phyloP scores from a whole-genome alignment of 306 rosid genomes.

The Echinosophora koreensis region DNA sequence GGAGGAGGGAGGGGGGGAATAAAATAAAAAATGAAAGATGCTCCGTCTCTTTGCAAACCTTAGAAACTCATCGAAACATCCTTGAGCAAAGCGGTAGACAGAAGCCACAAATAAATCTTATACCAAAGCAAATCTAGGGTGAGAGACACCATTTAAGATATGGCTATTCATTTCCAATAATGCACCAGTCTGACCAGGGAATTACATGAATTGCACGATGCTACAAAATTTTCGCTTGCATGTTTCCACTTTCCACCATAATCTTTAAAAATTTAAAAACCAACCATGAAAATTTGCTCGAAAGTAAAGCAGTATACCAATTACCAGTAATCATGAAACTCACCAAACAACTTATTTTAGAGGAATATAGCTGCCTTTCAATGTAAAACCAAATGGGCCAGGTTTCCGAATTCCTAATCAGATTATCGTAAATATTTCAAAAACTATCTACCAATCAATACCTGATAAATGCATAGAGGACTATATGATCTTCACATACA shows the following conservation, averaged over 20 bases:
- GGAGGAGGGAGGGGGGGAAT: background rate
- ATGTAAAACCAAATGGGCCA: background rate
- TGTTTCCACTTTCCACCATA: background rate
- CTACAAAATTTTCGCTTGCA: constrained; percentile 1
- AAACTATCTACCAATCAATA: background rate
- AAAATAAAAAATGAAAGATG: background rate
- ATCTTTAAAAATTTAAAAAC: background rate
- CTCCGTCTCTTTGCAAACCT: background rate
- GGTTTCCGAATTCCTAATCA: constrained; percentile 2
- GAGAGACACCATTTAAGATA: background rate
- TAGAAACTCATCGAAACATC: constrained; percentile 1
- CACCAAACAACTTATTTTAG: background rate
- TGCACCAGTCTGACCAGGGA: constrained; percentile 5
- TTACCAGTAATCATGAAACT: background rate
- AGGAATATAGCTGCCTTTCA: background rate
- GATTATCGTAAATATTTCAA: background rate
- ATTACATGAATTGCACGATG: background rate
- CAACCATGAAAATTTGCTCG: background rate
- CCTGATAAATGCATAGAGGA: background rate
- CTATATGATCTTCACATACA: background rate
- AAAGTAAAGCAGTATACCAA: background rate
- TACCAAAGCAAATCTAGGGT: background rate
- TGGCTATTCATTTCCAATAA: background rate
- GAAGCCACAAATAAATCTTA: background rate
- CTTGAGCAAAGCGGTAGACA: background rate